A percentile compares a stretch with the other conserved stretches of the same genome.
Evolutionary conservation across 2,329 filamentous ascomycete genomes (phyloP).

Genomic region (Biscogniauxia marginata): DNA sequence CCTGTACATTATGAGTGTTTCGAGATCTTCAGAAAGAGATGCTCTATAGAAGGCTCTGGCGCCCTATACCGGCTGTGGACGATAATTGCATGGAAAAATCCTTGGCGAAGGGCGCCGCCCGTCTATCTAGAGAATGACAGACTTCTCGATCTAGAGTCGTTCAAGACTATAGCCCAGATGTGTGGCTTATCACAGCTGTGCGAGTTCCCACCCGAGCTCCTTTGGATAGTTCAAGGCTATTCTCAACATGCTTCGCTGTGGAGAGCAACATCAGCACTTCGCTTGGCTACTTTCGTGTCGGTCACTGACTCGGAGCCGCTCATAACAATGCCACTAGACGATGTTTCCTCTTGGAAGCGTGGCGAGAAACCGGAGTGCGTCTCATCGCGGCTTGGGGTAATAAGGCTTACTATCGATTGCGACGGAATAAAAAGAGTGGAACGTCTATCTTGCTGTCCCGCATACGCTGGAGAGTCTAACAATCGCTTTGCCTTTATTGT

Average conservation of each 20-base stretch:
- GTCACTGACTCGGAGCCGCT: neutral
- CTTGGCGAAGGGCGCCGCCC: constrained; percentile 2
- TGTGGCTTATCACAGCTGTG: constrained; percentile 3
- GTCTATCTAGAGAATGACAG: constrained; percentile 1
- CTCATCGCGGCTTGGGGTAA: neutral
- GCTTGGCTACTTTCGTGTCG: constrained; percentile 5
- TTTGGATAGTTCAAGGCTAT: constrained; percentile 8
- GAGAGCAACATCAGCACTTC: constrained; percentile 2
- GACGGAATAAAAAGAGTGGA: constrained; percentile 6
- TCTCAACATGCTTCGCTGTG: constrained; percentile 8
- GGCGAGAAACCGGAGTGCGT: neutral
- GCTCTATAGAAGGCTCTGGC: neutral
- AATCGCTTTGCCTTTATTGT: constrained; percentile 4
- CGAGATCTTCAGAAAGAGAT: constrained; percentile 7
- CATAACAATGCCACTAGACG: neutral
- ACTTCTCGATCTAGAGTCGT: neutral
- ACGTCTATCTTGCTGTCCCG: neutral
- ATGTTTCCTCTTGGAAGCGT: constrained; percentile 5
- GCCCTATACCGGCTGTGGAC: constrained; percentile 7
- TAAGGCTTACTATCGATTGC: constrained; percentile 2
- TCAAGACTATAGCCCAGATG: constrained; percentile 3
- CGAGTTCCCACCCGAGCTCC: constrained; percentile 6
- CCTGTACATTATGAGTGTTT: constrained; percentile 7
- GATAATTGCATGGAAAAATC: constrained; percentile 3
- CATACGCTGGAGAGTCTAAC: constrained; percentile 4